Conservation (phyloP, 352 stramenopile genomes). For the Phytophthora syringae region DNA sequence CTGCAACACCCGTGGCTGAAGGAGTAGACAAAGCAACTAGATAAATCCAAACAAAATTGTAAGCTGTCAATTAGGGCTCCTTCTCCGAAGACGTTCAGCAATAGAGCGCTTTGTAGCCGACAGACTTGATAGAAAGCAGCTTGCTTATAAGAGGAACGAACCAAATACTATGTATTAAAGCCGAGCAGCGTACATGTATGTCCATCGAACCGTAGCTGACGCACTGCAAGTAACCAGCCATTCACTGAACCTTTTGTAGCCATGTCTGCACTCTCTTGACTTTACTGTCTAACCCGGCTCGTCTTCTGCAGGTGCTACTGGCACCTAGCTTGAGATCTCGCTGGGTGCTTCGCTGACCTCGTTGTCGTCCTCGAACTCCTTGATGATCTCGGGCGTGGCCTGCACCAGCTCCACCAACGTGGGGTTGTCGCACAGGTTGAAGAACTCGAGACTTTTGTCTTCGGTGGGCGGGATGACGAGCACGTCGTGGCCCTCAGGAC, state of each 20-base stretch:
- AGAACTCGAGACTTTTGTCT: slow-evolving; percentile 74
- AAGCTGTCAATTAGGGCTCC: slow-evolving; percentile 14
- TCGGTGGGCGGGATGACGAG: slow-evolving; percentile 73
- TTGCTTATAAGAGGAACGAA: slow-evolving; percentile 40
- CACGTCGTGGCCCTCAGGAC: slow-evolving; percentile 69
- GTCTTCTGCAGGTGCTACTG: neutral
- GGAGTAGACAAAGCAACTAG: slow-evolving; percentile 28
- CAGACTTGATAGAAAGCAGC: slow-evolving; percentile 21
- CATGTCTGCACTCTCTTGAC: neutral
- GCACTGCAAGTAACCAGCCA: neutral
- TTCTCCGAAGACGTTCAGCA: slow-evolving; percentile 15
- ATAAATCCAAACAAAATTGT: slow-evolving; percentile 17
- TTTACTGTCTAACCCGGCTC: slow-evolving; percentile 23
- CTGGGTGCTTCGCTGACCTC: slow-evolving; percentile 9
- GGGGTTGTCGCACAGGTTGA: slow-evolving; percentile 85
- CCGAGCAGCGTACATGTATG: slow-evolving; percentile 5
- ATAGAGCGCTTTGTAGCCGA: too few species aligned
- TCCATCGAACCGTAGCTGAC: slow-evolving; percentile 2
- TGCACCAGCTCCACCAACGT: slow-evolving; percentile 87
- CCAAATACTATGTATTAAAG: slow-evolving; percentile 52
- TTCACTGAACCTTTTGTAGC: slow-evolving; percentile 5
- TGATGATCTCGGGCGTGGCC: slow-evolving; percentile 75
- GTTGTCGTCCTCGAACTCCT: slow-evolving; percentile 69
- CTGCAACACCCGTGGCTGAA: slow-evolving; percentile 81
- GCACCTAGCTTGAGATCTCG: slow-evolving; percentile 1